These are phyloP conservation scores for Eurotiales sp. DNA, from an alignment of 2,329 filamentous ascomycete species.

Conservation along the genomic window DNA sequence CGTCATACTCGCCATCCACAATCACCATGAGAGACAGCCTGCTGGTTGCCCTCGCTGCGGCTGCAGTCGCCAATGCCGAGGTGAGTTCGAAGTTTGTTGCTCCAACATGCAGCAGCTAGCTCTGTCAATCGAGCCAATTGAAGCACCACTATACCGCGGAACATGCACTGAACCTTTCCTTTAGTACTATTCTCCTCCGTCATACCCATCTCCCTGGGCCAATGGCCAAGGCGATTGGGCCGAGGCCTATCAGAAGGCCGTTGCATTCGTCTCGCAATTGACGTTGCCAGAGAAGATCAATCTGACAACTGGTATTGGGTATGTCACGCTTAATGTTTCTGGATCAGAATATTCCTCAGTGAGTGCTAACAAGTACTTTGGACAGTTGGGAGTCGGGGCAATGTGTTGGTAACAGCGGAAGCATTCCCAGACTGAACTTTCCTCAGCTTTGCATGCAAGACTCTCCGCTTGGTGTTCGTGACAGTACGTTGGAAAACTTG, in stretches of 20 bases:
- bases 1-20: background rate
- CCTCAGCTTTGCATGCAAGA: conserved; percentile 81
- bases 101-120: background rate
- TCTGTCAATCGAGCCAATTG: background rate
- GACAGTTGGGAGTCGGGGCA: conserved; percentile 62
- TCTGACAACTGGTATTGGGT: conserved; percentile 85
- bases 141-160: background rate
- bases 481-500: no score
- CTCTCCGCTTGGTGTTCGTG: conserved; percentile 73
- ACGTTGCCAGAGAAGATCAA: conserved; percentile 91
- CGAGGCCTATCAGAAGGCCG: conserved; percentile 70
- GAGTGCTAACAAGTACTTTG: background rate
- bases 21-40: conserved; percentile 33
- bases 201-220: conserved; percentile 86
- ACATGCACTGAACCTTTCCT: conserved; percentile 9
- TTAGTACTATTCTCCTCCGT: conserved; percentile 54
- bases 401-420: conserved; percentile 69
- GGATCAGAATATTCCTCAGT: background rate
- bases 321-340: conserved; percentile 32
- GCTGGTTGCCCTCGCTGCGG: conserved; percentile 29
- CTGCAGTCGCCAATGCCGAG: conserved; percentile 30
- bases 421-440: conserved; percentile 53
- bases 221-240: conserved; percentile 70
- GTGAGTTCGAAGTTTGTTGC: conserved; percentile 19
- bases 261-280: conserved; percentile 74